Evolutionary conservation across 2,329 filamentous ascomycete species (phyloP), one percentile per base, ranked within the genome.

Genomic region (Hypoxylon sp.): DNA sequence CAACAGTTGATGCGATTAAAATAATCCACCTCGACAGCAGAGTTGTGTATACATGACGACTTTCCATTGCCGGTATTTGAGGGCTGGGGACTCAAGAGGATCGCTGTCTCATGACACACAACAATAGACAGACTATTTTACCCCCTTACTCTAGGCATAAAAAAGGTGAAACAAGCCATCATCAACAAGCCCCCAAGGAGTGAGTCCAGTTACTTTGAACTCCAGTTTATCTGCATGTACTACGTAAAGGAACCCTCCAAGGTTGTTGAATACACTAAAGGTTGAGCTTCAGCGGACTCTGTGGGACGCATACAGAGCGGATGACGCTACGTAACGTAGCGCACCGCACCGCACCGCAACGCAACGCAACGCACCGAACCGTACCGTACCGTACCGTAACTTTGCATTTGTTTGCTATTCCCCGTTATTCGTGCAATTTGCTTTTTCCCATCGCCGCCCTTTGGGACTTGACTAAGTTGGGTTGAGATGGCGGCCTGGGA

Each of bases 241-340:
- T 55, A 53, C 59, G 17, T 46, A 3, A 17, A 26, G 29, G n/a
- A 39, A 24, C 4, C 51, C 39, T 59, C 53, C 53, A 50, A 55
- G 55, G 44, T 58, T 48, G 33, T 31, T 39, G 47, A 61, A 52
- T 48, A 68, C 64, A 68, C 64, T 67, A 68, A 59, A 60, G 57
- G 24, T 46, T 47, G 62, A 57, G 42, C 65, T 48, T 62, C 63
- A 14, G 42, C 66, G 63, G 66, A 58, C 63, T 19, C 51, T 64
- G 66, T 69, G 63, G 66, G 63, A 63, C 24, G 51, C 51, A 26
- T 26, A 26, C 26, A 33, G 68, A 35, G 68, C 71, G 74, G 74
- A 71, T 72, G 59, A 71, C 72, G 73, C 74, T 63, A 74, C 73
- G 73, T 66, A 75, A 64, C 70, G 69, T 65, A 72, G 73, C 74